These are phyloP conservation scores for Conringia planisiliqua DNA, from an alignment of 345 rosid genomes.

Conservation along the genomic window DNA sequence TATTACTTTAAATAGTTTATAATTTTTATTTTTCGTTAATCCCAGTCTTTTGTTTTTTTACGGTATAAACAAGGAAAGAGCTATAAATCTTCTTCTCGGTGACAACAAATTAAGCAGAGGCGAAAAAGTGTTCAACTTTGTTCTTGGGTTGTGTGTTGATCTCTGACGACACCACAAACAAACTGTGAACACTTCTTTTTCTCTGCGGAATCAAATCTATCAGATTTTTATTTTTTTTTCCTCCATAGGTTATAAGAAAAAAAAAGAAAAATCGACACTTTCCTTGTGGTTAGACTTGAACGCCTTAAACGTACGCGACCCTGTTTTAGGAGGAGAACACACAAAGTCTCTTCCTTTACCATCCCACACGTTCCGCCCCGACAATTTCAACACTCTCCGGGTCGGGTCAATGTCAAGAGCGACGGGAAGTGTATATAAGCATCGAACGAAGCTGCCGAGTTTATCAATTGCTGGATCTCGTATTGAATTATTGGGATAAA, in stretches of 20 bases:
- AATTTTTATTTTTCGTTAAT: neutral
- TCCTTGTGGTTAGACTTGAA: neutral
- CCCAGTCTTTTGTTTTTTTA: neutral
- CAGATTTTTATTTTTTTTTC: neutral
- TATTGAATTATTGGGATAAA: neutral
- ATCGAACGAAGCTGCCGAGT: neutral
- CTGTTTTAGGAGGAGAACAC: neutral
- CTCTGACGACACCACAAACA: conserved; percentile 18
- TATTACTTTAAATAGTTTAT: neutral
- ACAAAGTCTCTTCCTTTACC: conserved; percentile 26
- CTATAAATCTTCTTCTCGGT: neutral
- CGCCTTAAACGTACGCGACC: conserved; percentile 26
- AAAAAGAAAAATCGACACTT: neutral
- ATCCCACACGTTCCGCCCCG: conserved; percentile 7
- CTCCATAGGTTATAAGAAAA: neutral
- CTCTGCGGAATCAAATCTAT: conserved; percentile 4
- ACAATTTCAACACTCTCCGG: neutral
- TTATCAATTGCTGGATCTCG: conserved; percentile 5
- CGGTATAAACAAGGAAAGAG: neutral
- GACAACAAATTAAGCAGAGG: neutral
- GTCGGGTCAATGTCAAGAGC: conserved; percentile 27
- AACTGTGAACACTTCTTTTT: neutral
- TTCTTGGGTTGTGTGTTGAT: conserved; percentile 28
- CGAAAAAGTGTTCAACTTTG: conserved; percentile 1
- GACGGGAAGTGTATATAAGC: conserved; percentile 3